phyloP scores from a whole-genome alignment of 345 rosid genomes.

The Murraya paniculata region DNA sequence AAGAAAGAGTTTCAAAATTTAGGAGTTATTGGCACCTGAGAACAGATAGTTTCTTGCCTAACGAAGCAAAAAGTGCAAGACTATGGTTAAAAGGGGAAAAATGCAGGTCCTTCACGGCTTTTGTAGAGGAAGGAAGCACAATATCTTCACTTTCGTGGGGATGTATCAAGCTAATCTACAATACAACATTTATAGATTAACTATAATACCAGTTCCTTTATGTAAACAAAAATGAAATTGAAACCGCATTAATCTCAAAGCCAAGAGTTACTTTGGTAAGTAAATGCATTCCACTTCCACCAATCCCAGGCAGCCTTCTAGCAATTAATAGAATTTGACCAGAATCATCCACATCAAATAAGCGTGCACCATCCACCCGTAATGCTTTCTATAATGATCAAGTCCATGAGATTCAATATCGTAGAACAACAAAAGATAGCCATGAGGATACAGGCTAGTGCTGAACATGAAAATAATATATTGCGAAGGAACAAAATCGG shows the following conservation, averaged over 20 bases:
- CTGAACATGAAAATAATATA: not conserved
- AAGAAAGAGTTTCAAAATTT: conserved; percentile 1
- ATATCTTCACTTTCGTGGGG: conserved; percentile 73
- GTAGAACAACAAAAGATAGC: not conserved
- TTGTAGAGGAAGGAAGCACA: conserved; percentile 49
- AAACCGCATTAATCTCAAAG: conserved; percentile 1
- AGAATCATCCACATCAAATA: conserved; percentile 66
- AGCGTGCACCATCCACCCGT: conserved; percentile 66
- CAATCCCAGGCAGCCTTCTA: conserved; percentile 54
- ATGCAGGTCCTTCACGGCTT: conserved; percentile 72
- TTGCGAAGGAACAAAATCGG: not conserved
- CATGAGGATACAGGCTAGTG: not conserved
- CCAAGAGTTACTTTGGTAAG: conserved; percentile 63
- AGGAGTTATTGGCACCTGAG: conserved; percentile 44
- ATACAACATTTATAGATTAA: conserved; percentile 12
- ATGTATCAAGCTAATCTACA: conserved; percentile 64
- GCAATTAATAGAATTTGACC: conserved; percentile 54
- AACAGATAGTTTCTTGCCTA: conserved; percentile 77
- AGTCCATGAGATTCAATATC: conserved; percentile 8
- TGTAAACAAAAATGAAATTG: conserved; percentile 1
- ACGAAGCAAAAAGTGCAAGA: conserved; percentile 66
- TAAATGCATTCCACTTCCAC: conserved; percentile 51
- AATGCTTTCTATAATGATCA: conserved; percentile 41
- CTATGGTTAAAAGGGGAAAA: conserved; percentile 55
- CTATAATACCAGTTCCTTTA: conserved; percentile 15